A percentile compares a stretch with the other conserved stretches of the same genome.
These are phyloP conservation scores for Toxicodendron radicans DNA, from an alignment of 345 rosid genomes.

Conservation along the genomic window DNA sequence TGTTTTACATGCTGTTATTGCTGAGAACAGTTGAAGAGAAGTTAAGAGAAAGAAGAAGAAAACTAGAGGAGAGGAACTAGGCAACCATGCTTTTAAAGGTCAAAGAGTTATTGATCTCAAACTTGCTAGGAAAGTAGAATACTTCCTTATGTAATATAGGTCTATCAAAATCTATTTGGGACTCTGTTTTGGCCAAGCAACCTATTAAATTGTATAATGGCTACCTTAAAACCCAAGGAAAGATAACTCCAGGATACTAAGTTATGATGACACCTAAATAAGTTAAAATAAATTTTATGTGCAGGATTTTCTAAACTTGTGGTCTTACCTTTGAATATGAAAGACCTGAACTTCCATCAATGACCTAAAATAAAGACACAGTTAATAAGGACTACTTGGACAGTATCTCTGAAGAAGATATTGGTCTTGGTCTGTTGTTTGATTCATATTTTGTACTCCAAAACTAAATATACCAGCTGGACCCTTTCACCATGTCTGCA, in stretches of 20 bases:
- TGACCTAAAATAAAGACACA: background rate
- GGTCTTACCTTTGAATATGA: background rate
- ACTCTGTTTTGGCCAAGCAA: background rate
- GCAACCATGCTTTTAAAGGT: background rate
- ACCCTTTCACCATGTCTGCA: background rate
- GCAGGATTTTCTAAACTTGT: background rate
- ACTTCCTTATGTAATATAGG: background rate
- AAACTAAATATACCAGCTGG: background rate
- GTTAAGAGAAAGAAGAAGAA: background rate
- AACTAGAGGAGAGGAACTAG: background rate
- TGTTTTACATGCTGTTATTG: slow-evolving; percentile 6
- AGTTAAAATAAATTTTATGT: background rate
- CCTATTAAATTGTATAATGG: background rate
- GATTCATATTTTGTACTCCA: background rate
- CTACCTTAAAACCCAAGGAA: background rate
- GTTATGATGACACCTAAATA: background rate
- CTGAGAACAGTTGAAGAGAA: background rate
- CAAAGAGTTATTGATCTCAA: background rate
- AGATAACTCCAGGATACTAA: background rate
- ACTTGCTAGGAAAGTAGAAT: background rate
- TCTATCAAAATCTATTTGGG: background rate
- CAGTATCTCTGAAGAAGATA: background rate
- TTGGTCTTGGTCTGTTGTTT: background rate
- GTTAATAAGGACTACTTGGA: background rate
- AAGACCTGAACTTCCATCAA: background rate